phyloP scores from a whole-genome alignment of 106 monocot genomes.

The Phalaenopsis aphrodite region DNA sequence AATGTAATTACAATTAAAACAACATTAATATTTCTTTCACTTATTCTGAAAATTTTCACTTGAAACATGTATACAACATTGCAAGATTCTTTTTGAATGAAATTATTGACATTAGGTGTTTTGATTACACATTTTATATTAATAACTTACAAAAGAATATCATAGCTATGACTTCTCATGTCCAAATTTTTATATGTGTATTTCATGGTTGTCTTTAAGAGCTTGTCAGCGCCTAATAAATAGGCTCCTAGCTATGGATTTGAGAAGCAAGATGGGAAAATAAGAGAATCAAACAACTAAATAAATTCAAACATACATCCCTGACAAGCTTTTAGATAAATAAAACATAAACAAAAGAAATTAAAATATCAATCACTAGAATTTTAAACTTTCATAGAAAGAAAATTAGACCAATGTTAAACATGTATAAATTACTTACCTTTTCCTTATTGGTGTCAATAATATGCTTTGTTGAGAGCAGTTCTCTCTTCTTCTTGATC shows the following conservation, averaged over 20 bases:
- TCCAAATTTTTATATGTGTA: neutral
- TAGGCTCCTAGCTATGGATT: too few relatives aligned
- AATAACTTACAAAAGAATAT: neutral
- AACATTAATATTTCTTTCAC: neutral
- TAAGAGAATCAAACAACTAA: neutral
- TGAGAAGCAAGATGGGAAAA: neutral
- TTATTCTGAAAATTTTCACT: neutral
- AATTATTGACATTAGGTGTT: too few relatives aligned
- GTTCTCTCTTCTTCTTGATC: slow-evolving; percentile 35
- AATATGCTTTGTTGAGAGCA: slow-evolving; percentile 7
- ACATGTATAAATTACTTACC: slow-evolving; percentile 18
- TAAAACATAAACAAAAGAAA: too few relatives aligned
- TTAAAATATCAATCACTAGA: too few relatives aligned
- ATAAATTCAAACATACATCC: neutral
- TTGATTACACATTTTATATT: neutral
- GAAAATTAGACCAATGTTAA: neutral
- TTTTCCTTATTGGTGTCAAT: slow-evolving; percentile 16
- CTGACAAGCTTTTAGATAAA: neutral
- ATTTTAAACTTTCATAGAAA: neutral
- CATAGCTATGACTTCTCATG: neutral
- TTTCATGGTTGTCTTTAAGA: too few relatives aligned
- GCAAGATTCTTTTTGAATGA: neutral
- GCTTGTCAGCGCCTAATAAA: too few relatives aligned
- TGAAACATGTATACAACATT: neutral
- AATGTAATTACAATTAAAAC: neutral